Evolutionary conservation across 768 basidiomycete genomes (phyloP), one percentile per base, ranked within the genome.

Genomic region (Boletus subcaerulescens): DNA sequence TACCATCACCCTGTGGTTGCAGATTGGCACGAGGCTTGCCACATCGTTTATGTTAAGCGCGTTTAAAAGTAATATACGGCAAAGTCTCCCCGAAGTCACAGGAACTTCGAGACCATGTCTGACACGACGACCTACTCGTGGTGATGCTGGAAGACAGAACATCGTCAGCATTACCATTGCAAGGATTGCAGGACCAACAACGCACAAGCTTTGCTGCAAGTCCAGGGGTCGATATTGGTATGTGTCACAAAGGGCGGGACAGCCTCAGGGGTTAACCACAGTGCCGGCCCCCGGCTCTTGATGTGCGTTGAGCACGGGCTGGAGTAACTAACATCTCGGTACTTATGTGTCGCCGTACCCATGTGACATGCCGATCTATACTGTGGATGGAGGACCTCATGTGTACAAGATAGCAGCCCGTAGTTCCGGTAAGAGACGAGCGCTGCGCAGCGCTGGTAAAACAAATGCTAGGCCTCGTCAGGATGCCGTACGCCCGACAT

Each of bases 301-400:
- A 44, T 52, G 5, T 56, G 41, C 55, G 55, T n/a, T 22, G 29
- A 33, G 20, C n/a, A 33, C 45, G 60, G 48, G 17, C 1, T 36
- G 22, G 33, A 48, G 45, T 33, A 45, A 38, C 17, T 40, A 22
- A 47, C 32, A 39, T 44, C 45, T 52, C 54, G 54, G 61, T 60
- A 29, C 61, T 58, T 63, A 42, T 36, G 7, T 38, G 47, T 40
- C 32, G 38, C 45, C 14, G 12, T 13, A 20, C 43, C 50, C 40
- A 52, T 32, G 17, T 13, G 33, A 22, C 3, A 12, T 26, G 49
- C 55, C 18, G 32, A 45, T 52, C 47, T 17, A 24, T 39, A 35
- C 12, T 7, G 15, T 14, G 13, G 18, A 32, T 50, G 15, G 39
- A 31, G 48, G 47, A 39, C 29, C 26, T 29, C 29, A 29, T 8